Evolutionary conservation across 2,329 filamentous ascomycete genomes (phyloP).

Genomic region (Beauveria bassiana): DNA sequence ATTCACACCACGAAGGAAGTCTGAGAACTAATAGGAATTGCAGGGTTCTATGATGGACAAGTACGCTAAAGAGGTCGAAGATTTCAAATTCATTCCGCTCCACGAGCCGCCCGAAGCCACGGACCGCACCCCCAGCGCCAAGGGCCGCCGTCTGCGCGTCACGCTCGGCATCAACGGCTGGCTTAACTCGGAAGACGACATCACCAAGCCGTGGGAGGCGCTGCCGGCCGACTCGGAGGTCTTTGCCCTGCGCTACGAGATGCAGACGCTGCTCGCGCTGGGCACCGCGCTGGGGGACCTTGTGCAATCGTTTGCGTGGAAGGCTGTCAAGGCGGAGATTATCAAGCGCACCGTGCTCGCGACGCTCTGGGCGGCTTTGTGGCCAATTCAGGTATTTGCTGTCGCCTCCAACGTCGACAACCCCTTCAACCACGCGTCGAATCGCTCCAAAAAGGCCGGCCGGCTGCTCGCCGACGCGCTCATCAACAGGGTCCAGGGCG

Average conservation of each 20-base stretch:
- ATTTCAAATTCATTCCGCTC: slow-evolving; percentile 71
- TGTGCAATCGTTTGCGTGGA: slow-evolving; percentile 69
- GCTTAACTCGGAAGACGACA: slow-evolving; percentile 67
- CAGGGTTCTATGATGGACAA: slow-evolving; percentile 76
- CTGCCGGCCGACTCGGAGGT: slow-evolving; percentile 66
- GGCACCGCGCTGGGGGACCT: slow-evolving; percentile 66
- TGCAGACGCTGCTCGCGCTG: slow-evolving; percentile 66
- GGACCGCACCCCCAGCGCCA: neutral
- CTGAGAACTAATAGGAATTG: neutral
- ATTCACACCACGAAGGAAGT: neutral
- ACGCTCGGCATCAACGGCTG: slow-evolving; percentile 85
- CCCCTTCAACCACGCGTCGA: slow-evolving; percentile 70
- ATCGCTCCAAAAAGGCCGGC: slow-evolving; percentile 73
- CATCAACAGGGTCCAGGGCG: slow-evolving; percentile 73
- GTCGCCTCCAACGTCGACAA: slow-evolving; percentile 68
- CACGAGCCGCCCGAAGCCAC: slow-evolving; percentile 21
- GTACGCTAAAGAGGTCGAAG: slow-evolving; percentile 81
- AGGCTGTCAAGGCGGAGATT: slow-evolving; percentile 64
- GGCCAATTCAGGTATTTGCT: slow-evolving; percentile 61
- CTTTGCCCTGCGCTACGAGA: slow-evolving; percentile 79
- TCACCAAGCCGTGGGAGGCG: slow-evolving; percentile 72
- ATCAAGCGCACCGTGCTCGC: slow-evolving; percentile 65
- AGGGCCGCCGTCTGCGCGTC: slow-evolving; percentile 56
- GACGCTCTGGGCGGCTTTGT: slow-evolving; percentile 59
- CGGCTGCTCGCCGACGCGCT: slow-evolving; percentile 73